These are phyloP conservation scores for Neonectria hederae DNA, from an alignment of 2,329 filamentous ascomycete species.

Conservation along the genomic window DNA sequence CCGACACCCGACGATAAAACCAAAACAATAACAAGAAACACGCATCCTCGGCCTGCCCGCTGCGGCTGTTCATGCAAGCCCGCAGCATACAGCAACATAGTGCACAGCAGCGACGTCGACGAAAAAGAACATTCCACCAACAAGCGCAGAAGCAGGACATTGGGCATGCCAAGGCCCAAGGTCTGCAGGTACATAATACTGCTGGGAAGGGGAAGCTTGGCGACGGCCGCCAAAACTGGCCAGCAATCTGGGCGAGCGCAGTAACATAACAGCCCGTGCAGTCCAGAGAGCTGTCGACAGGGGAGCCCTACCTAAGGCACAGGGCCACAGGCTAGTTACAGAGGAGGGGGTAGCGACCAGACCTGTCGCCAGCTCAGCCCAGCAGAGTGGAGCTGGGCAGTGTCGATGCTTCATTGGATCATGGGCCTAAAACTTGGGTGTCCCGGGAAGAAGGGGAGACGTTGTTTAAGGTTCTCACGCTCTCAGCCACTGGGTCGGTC, in stretches of 20 bases:
- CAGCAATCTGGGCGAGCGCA: not conserved
- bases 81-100: not conserved
- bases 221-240: not conserved
- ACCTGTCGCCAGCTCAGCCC: constrained; percentile 8
- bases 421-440: not conserved
- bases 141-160: not conserved
- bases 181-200: constrained; percentile 7
- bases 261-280: not conserved
- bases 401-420: constrained; percentile 1
- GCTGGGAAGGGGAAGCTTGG: constrained; percentile 3
- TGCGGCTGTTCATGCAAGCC: constrained; percentile 12
- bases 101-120: not conserved
- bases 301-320: not conserved
- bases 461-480: constrained; percentile 45
- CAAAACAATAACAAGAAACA: constrained; percentile 4
- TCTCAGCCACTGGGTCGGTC: constrained; percentile 37
- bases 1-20: not conserved
- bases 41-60: constrained; percentile 13
- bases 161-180: not conserved
- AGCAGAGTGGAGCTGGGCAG: not conserved
- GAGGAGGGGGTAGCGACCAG: not conserved
- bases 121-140: constrained; percentile 6
- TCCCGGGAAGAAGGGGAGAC: constrained; percentile 25
- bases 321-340: not conserved
- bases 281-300: not conserved